A percentile compares a stretch with the other conserved stretches of the same genome.
These are phyloP conservation scores for Xylariaceae sp. DNA, from an alignment of 2,329 filamentous ascomycete genomes.

Conservation along the genomic window DNA sequence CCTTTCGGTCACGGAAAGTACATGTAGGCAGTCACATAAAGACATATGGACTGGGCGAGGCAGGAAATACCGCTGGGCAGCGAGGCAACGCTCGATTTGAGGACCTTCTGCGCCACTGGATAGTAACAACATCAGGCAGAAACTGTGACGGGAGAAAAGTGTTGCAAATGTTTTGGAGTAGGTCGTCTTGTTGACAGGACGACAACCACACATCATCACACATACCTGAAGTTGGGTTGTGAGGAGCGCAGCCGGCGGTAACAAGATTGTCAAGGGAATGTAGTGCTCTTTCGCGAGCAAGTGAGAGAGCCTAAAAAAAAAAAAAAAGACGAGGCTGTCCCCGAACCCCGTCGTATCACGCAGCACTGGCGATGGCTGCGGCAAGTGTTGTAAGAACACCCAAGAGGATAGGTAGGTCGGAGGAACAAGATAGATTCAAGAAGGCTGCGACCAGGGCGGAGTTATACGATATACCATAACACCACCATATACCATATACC, in stretches of 20 bases:
- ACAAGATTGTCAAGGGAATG: not conserved
- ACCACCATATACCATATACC: conserved; percentile 4
- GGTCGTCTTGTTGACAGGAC: too few relatives aligned
- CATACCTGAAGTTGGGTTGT: conserved; percentile 1
- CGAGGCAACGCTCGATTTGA: too few relatives aligned
- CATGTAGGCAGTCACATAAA: too few relatives aligned
- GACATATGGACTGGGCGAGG: too few relatives aligned
- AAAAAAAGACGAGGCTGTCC: conserved; percentile 18
- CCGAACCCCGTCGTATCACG: conserved; percentile 13
- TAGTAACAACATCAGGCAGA: too few relatives aligned
- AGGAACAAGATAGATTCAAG: conserved; percentile 16
- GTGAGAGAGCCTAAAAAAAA: conserved; percentile 5
- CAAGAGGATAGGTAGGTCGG: conserved; percentile 5
- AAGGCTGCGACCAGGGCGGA: conserved; percentile 17
- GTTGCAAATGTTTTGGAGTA: too few relatives aligned
- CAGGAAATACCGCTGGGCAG: too few relatives aligned
- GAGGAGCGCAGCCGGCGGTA: not conserved
- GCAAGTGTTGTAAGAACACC: conserved; percentile 11
- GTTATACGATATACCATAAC: conserved; percentile 16
- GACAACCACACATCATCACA: not conserved
- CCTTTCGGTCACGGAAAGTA: too few relatives aligned
- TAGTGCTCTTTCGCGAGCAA: conserved; percentile 7
- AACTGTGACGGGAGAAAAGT: not conserved
- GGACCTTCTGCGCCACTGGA: too few relatives aligned
- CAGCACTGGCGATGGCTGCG: conserved; percentile 14